These are phyloP conservation scores for Backusella parvicylindrica DNA, from an alignment of 192 early-diverging fungal species.

Conservation along the genomic window DNA sequence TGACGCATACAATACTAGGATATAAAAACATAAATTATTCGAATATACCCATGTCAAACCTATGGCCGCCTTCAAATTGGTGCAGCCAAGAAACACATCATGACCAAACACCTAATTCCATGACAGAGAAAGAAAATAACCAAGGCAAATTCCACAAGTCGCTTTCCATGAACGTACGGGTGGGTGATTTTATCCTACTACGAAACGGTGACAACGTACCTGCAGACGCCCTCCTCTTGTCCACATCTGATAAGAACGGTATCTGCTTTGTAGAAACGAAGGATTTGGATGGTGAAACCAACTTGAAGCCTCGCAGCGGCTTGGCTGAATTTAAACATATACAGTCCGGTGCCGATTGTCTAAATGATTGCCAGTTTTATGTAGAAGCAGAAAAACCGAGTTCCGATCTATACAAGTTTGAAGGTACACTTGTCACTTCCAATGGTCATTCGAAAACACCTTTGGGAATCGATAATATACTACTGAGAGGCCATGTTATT, in stretches of 20 bases:
- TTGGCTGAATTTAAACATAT: constrained; percentile 64
- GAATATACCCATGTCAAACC: background rate
- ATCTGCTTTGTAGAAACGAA: constrained; percentile 91
- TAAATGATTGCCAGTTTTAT: constrained; percentile 48
- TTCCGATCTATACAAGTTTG: constrained; percentile 74
- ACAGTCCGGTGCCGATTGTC: constrained; percentile 72
- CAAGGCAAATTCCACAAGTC: constrained; percentile 7
- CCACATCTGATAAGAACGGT: constrained; percentile 73
- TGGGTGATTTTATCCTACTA: constrained; percentile 87
- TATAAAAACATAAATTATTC: constrained; percentile 48
- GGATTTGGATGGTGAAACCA: constrained; percentile 98
- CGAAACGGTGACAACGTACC: constrained; percentile 81
- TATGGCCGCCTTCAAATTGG: background rate
- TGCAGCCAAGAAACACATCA: background rate
- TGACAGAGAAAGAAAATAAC: background rate
- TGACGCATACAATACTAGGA: constrained; percentile 39
- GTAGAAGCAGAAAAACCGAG: constrained; percentile 77
- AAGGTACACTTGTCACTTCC: constrained; percentile 62
- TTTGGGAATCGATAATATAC: constrained; percentile 75
- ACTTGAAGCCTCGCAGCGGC: constrained; percentile 79
- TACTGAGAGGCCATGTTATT: constrained; percentile 87
- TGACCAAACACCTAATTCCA: background rate
- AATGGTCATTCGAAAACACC: constrained; percentile 41
- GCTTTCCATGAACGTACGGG: constrained; percentile 52
- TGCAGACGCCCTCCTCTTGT: constrained; percentile 79